These are phyloP conservation scores for Wickerhamiella azyma DNA, from an alignment of 805 yeast genomes.

Conservation along the genomic window DNA sequence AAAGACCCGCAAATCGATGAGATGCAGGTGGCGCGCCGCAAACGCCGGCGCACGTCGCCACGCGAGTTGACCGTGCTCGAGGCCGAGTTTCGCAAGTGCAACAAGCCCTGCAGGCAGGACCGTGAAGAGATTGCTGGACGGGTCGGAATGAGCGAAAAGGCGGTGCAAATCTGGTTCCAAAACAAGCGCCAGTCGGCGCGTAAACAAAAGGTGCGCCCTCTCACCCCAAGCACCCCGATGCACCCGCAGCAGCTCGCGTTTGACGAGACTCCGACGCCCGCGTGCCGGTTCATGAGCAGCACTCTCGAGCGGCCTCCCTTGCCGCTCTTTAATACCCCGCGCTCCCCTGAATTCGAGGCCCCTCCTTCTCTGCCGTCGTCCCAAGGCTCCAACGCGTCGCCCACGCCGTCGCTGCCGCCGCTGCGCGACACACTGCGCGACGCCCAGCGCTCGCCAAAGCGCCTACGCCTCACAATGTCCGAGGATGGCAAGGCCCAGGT, in stretches of 20 bases:
- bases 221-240: slow-evolving; percentile 7
- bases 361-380: no score
- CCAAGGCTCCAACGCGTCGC: no score
- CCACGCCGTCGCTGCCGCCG: not conserved
- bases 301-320: slow-evolving; percentile 7
- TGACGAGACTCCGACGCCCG: slow-evolving; percentile 2
- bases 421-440: not conserved
- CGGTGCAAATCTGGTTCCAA: slow-evolving; percentile 98
- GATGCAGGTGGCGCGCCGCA: slow-evolving; percentile 84
- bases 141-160: slow-evolving; percentile 92
- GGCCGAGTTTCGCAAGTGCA: slow-evolving; percentile 58
- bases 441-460: slow-evolving; percentile 13
- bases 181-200: slow-evolving; percentile 57
- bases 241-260: not conserved
- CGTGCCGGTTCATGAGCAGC: not conserved
- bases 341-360: not conserved
- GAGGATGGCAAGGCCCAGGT: slow-evolving; percentile 30
- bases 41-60: slow-evolving; percentile 89
- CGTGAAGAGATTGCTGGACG: slow-evolving; percentile 65
- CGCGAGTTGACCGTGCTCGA: slow-evolving; percentile 71
- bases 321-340: slow-evolving; percentile 9
- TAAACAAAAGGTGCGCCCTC: slow-evolving; percentile 2
- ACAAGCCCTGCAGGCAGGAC: slow-evolving; percentile 67
- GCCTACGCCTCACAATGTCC: slow-evolving; percentile 25
- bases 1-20: slow-evolving; percentile 71